These are phyloP conservation scores for Ajuga chamaepitys DNA, from an alignment of 257 asterid species.

Conservation along the genomic window DNA sequence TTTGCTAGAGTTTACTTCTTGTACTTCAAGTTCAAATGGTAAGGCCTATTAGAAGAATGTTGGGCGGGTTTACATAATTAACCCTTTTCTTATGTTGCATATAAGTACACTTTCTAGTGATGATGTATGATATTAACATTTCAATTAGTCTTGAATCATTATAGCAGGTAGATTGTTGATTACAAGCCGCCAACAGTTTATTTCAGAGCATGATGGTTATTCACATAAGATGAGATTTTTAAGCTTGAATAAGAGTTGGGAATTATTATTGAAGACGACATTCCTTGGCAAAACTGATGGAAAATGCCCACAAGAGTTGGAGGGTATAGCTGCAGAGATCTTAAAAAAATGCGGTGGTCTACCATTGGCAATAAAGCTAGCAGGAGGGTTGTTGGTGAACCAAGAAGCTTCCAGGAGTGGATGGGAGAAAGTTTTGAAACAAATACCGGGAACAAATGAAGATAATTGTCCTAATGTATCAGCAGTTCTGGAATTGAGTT, in stretches of 20 bases:
- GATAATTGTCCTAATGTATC: not conserved
- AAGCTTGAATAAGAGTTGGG: conserved; percentile 12
- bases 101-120: no score
- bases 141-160: no score
- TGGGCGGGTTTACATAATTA: no score
- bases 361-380: conserved; percentile 17
- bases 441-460: not conserved
- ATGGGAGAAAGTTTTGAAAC: conserved; percentile 17
- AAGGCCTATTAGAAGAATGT: no score
- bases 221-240: no score
- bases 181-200: no score
- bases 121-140: no score
- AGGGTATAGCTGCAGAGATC: conserved; percentile 12
- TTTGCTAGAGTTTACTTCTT: no score
- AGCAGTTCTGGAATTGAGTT: conserved; percentile 13
- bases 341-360: conserved; percentile 10
- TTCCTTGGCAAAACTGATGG: not conserved
- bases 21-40: no score
- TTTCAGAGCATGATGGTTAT: no score
- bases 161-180: no score
- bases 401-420: not conserved
- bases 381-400: conserved; percentile 11
- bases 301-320: conserved; percentile 6
- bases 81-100: no score
- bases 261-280: conserved; percentile 13